Base-by-base conservation (phyloP, 2,329 filamentous ascomycete species). In the Fusarium hostae region DNA sequence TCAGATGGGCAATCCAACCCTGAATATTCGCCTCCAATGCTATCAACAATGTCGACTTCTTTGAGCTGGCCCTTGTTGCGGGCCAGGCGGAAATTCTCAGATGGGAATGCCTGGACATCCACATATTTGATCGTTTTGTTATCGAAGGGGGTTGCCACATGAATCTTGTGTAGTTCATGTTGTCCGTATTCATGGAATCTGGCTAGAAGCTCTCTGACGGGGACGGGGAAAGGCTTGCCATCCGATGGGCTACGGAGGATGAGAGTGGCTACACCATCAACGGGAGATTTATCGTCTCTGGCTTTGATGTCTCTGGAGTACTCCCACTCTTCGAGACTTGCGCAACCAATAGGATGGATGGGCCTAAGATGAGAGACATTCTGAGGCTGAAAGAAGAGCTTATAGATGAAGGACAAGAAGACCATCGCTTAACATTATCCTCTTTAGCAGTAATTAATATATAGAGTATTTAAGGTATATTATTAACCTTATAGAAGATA, bases 51-150 rank as follows among this genome's bases (percentile, higher is more conserved):
- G 8, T 26, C 10, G 30, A 10, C 4, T 24, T 11, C 5, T 51
- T 35, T 4, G 3, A 51, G 30, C n/a, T 22, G 16, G 1, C 3
- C 6, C 11, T 35, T 35, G 3, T 15, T 51, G 16, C 32, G 11
- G 3, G 47, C 0, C 22, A 20, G 2, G 30, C 11, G 3, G 11
- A 6, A 15, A 8, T 20, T 20, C 0, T 24, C 30, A 15, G 30
- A 51, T 18, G 22, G 16, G 2, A 51, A 51, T 34, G n/a, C n/a
- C 11, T 51, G 47, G 18, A 2, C 16, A 11, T 51, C 47, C 30
- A 35, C 47, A 15, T 51, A 35, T 5, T 35, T 51, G 30, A 51
- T 15, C 9, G 47, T 50, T 18, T 50, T 24, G 30, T 50, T 24
- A 2, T 20, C 8, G 22, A 35, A 24, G n/a, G 30, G 16, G 9